phyloP scores from a whole-genome alignment of 1,284 basidiomycete species.

The Tylopilus sp. region DNA sequence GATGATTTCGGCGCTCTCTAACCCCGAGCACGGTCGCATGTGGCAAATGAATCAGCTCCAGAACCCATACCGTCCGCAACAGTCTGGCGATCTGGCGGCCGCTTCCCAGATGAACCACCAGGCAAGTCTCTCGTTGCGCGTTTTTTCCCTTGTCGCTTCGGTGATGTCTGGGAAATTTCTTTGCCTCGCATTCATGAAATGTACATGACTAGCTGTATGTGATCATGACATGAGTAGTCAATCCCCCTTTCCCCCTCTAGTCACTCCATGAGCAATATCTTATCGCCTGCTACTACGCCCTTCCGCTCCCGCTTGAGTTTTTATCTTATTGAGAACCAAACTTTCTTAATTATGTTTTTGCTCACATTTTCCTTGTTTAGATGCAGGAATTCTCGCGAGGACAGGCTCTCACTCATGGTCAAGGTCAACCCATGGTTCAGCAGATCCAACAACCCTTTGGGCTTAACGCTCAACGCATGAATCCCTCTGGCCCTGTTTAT shows the following conservation, averaged over 20 bases:
- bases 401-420: constrained; percentile 38
- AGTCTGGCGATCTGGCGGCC: constrained; percentile 40
- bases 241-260: constrained; percentile 17
- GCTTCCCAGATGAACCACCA: constrained; percentile 41
- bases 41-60: constrained; percentile 56
- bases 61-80: constrained; percentile 42
- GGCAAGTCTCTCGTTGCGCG: constrained; percentile 37
- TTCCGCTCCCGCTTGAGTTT: not conserved
- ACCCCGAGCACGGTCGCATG: constrained; percentile 46
- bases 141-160: constrained; percentile 9
- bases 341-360: constrained; percentile 16
- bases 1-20: constrained; percentile 41
- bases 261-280: constrained; percentile 10
- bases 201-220: constrained; percentile 14
- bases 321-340: constrained; percentile 5
- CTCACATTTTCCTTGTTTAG: constrained; percentile 35
- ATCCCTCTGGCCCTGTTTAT: constrained; percentile 34
- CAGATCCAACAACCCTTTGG: constrained; percentile 43
- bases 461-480: constrained; percentile 32
- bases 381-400: constrained; percentile 48
- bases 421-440: constrained; percentile 34
- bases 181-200: constrained; percentile 14
- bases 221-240: constrained; percentile 17
- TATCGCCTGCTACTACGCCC: constrained; percentile 11
- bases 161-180: constrained; percentile 18